These are phyloP conservation scores for Rutstroemia sp. DNA, from an alignment of 2,329 filamentous ascomycete species.

Conservation along the genomic window DNA sequence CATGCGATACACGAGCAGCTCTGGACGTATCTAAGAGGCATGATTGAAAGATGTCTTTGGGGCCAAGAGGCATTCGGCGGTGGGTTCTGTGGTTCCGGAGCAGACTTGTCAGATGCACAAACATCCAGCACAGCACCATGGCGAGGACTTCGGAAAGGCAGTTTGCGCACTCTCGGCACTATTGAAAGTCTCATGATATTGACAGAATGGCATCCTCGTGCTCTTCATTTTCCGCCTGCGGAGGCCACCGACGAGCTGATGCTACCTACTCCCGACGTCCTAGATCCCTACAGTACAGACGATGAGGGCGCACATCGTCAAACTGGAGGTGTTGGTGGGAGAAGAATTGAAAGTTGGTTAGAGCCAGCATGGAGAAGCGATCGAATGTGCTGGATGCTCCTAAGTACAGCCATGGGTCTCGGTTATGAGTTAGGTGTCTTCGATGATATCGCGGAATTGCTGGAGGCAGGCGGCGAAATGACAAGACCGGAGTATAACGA, in stretches of 20 bases:
- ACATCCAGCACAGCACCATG: slow-evolving; percentile 63
- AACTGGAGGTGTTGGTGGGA: slow-evolving; percentile 60
- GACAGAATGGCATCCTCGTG: slow-evolving; percentile 94
- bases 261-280: slow-evolving; percentile 49
- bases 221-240: slow-evolving; percentile 84
- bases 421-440: slow-evolving; percentile 95
- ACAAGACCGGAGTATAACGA: slow-evolving; percentile 64
- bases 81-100: slow-evolving; percentile 71
- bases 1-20: slow-evolving; percentile 92
- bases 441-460: slow-evolving; percentile 72
- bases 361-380: slow-evolving; percentile 94
- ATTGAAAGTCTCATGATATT: slow-evolving; percentile 91
- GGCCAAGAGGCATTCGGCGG: slow-evolving; percentile 93
- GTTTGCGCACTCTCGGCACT: slow-evolving; percentile 81
- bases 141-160: slow-evolving; percentile 66
- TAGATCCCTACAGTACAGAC: slow-evolving; percentile 36
- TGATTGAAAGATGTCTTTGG: slow-evolving; percentile 94
- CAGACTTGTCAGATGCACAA: slow-evolving; percentile 41
- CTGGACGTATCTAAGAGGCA: slow-evolving; percentile 88
- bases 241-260: slow-evolving; percentile 65
- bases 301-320: slow-evolving; percentile 36
- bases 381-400: slow-evolving; percentile 95
- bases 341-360: slow-evolving; percentile 88
- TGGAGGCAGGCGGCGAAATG: slow-evolving; percentile 51
- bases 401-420: slow-evolving; percentile 83